Evolutionary conservation across 2,329 filamentous ascomycete species (phyloP), one percentile per base, ranked within the genome.

Genomic region (Colletotrichum trifolii): DNA sequence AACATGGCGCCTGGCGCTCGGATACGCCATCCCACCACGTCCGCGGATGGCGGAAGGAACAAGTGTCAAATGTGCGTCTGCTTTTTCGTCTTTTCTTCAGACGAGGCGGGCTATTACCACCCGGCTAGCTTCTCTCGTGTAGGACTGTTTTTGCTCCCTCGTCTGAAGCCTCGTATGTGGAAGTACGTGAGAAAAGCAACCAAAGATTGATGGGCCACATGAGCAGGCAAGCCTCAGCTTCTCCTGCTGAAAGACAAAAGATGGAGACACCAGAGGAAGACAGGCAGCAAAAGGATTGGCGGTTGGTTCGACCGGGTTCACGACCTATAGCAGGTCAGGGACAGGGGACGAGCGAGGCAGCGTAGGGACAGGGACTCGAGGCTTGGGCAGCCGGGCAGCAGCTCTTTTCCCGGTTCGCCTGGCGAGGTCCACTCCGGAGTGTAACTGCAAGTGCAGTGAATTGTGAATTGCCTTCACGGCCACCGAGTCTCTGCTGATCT

Each of bases 231-330:
- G 25, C 25, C 25, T 25, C 25, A 25, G 25, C 25, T 25, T 25
- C 25, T 25, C 25, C 25, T 36, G 39, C 49, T 38, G 49, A n/a
- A 54, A 54, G 43, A 36, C 2, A 48, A 53, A 40, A 8, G 49
- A 42, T 3, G 45, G 25, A 49, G 40, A 38, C 53, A 38, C 53
- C 36, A 49, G 35, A 40, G 35, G 34, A 39, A 46, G 52, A 46
- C 12, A 15, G 10, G n/a, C 39, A 54, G 12, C 8, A 54, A 35
- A 9, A 36, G 15, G 54, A 57, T 49, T 49, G 45, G 54, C 45
- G 54, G 45, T 57, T 57, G 54, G 54, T 42, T 47, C 12, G 25
- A 49, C 46, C 46, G 35, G 45, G 54, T 46, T 57, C 36, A 49
- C 25, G 45, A 36, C 54, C 54, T 57, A 57, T 57, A 38, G 46